Evolutionary conservation across 148 eudicot genomes (phyloP), one percentile per base, ranked within the genome.

Genomic region (Rhododendron ferrugineum): DNA sequence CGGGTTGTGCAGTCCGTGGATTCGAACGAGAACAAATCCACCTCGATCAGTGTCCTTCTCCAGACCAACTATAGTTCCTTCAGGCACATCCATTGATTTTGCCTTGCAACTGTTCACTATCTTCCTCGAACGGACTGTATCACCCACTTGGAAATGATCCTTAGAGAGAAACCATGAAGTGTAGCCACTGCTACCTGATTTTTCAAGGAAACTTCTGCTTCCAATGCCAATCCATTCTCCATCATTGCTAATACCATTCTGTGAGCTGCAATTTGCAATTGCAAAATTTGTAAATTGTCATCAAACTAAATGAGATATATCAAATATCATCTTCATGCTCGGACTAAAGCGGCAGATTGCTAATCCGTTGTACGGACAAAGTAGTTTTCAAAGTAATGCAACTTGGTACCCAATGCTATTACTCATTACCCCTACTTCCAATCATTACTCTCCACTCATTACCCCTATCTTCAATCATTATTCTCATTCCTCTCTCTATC

Each of bases 71-170:
- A 96, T 87, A 82, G 91, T 93, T n/a, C 99, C 98, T 86, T 93
- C 98, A 0, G 92, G 88, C 60, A 93, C 91, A 85, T 88, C 88
- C 93, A 91, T 90, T 83, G 84, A 92, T 81, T 92, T 90, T 7
- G 83, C 68, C 84, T 90, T 91, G 86, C 88, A 86, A 10, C 90
- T 86, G 79, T 87, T 92, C 34, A 85, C 85, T 28, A 89, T 84
- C 87, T 91, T 96, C 78, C 96, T 85, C 64, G 98, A 96, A 6
- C 94, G 93, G 34, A 94, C 95, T 58, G 82, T 89, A 81, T 96
- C 98, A n/a, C 98, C 98, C 86, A 93, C 94, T 79, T 90, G 93
- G 76, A 96, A 94, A 72, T 74, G 91, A 84, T 94, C 94, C 89
- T 94, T 96, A 4, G 90, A 82, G 81, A 94, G 93, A 86, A 88